A percentile compares a stretch with the other conserved stretches of the same genome.
phyloP scores from a whole-genome alignment of 176 grass and related monocot genomes.

The Rhynchospora breviuscula region DNA sequence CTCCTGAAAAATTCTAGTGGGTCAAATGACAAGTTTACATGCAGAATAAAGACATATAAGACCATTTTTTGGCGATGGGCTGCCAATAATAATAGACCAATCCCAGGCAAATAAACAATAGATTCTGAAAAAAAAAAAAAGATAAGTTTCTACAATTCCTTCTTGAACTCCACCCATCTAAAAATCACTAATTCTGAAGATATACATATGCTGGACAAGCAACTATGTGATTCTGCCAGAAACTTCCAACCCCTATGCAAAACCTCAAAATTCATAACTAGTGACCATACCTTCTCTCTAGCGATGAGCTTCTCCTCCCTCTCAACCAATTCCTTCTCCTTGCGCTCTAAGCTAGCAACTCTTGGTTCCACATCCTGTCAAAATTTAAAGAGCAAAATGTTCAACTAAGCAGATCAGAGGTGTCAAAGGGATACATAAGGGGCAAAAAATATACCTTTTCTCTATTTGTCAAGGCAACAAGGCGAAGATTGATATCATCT shows the following conservation, averaged over 20 bases:
- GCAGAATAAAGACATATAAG: slow-evolving; percentile 18
- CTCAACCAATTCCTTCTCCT: slow-evolving; percentile 50
- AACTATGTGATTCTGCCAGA: neutral
- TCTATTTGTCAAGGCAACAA: slow-evolving; percentile 43
- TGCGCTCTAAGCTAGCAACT: slow-evolving; percentile 36
- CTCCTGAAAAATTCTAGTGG: slow-evolving; percentile 37
- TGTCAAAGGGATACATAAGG: neutral
- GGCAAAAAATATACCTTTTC: slow-evolving; percentile 58
- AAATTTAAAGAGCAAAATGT: slow-evolving; percentile 25
- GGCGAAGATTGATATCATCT: slow-evolving; percentile 50
- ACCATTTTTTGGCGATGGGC: neutral
- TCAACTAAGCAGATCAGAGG: slow-evolving; percentile 16
- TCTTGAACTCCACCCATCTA: neutral
- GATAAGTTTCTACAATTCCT: neutral
- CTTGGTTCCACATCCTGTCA: slow-evolving; percentile 65
- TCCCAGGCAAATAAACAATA: neutral
- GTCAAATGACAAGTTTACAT: neutral
- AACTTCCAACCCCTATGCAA: neutral
- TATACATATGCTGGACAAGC: neutral
- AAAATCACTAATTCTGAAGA: neutral
- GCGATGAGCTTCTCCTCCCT: slow-evolving; percentile 49
- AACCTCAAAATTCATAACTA: neutral
- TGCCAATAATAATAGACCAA: neutral
- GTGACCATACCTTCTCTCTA: slow-evolving; percentile 67
- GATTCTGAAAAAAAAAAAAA: neutral